These are phyloP conservation scores for Suillus ampliporus DNA, from an alignment of 768 basidiomycete species.

Conservation along the genomic window DNA sequence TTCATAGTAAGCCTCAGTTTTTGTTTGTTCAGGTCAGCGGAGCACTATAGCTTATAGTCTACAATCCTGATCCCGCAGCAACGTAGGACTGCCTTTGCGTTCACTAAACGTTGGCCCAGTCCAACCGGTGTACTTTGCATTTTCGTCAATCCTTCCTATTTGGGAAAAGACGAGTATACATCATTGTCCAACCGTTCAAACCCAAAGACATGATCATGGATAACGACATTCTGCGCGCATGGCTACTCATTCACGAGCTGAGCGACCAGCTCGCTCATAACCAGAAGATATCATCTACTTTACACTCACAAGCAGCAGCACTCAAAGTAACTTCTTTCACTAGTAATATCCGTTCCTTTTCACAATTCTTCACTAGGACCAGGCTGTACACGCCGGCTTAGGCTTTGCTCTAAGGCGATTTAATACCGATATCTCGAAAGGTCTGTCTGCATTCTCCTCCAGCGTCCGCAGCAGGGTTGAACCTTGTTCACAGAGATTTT, in stretches of 20 bases:
- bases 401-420: constrained; percentile 84
- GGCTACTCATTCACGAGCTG: constrained; percentile 82
- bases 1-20: not conserved
- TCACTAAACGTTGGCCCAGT: not conserved
- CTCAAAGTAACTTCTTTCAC: constrained; percentile 65
- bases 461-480: constrained; percentile 16
- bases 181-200: too few species aligned
- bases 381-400: constrained; percentile 71
- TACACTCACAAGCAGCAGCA: constrained; percentile 70
- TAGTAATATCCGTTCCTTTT: constrained; percentile 9
- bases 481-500: constrained; percentile 70
- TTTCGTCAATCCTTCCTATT: not conserved
- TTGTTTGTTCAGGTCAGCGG: not conserved
- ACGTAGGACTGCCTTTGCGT: not conserved
- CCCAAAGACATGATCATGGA: constrained; percentile 54
- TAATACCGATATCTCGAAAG: constrained; percentile 88
- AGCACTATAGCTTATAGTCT: too few species aligned
- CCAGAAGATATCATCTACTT: constrained; percentile 68
- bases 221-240: constrained; percentile 69
- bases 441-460: constrained; percentile 41
- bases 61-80: not conserved
- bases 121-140: not conserved
- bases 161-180: not conserved
- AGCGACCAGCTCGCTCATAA: constrained; percentile 85
- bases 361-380: constrained; percentile 52